Evolutionary conservation across 2,329 filamentous ascomycete genomes (phyloP), one percentile per base, ranked within the genome.

Genomic region (Pyricularia grisea): DNA sequence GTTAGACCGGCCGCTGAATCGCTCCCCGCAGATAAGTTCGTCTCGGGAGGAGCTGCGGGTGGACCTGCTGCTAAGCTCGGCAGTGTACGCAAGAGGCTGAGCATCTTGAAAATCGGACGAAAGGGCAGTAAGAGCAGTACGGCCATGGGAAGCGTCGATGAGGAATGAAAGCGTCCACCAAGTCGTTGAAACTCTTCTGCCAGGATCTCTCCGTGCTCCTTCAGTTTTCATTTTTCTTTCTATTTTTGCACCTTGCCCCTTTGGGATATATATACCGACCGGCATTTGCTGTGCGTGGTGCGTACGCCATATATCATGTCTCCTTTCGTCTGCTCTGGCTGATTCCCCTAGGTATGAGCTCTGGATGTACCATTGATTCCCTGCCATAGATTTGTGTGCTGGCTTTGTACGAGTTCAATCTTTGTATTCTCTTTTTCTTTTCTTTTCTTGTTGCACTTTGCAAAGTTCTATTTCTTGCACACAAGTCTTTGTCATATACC

Each of bases 41-140:
- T 14, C 0, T 73, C 75, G 36, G 70, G 69, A 28, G 70, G 72
- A 14, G 78, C 79, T 4, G 20, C 28, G 7, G 30, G 28, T 23
- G 14, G 67, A 30, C 25, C 9, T 60, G 25, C 31, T 31, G 33
- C n/a, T 55, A 75, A 81, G 55, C 76, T 78, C 69, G 87, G 86
- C 50, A 90, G 88, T 70, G 86, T 96, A 72, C 88, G 90, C 79
- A 94, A 93, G 81, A 82, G 93, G 75, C 83, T 96, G 72, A 95
- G 92, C 77, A 82, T 93, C 74, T 82, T 96, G 75, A 92, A 90
- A 77, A 83, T 93, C 67, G 89, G 90, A 33, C 90, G 88, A 77
- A 92, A 91, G 80, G 81, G 81, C 65, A 88, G 85, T 75, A 89
- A 87, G 77, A 80, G 78, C 66, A 82, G 78, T 71, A 82, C 78